Evolutionary conservation across 2,329 filamentous ascomycete species (phyloP).

Genomic region (Scytalidium sp.): DNA sequence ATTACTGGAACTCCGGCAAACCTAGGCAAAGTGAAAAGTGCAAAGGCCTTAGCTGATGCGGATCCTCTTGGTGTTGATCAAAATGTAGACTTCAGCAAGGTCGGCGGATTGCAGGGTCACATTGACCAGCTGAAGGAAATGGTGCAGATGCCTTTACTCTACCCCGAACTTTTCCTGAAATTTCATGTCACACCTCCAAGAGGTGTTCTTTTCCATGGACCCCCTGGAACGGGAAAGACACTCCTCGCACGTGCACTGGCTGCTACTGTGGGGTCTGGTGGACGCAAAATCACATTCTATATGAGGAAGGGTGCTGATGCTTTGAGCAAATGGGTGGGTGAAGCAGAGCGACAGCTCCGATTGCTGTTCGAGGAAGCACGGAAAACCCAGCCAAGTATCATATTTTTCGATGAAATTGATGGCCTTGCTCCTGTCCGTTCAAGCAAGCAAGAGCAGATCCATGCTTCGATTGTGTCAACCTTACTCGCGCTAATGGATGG

Average conservation of each 20-base stretch:
- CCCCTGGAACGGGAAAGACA: constrained; percentile 93
- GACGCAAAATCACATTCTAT: constrained; percentile 96
- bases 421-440: constrained; percentile 93
- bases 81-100: constrained; percentile 89
- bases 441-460: constrained; percentile 98
- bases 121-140: constrained; percentile 99
- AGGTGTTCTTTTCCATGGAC: constrained; percentile 94
- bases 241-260: constrained; percentile 90
- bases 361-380: constrained; percentile 93
- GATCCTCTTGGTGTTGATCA: constrained; percentile 92
- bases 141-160: constrained; percentile 90
- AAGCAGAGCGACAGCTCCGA: constrained; percentile 92
- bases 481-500: constrained; percentile 94
- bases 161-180: constrained; percentile 87
- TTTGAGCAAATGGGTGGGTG: constrained; percentile 97
- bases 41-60: constrained; percentile 86
- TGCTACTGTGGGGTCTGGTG: constrained; percentile 83
- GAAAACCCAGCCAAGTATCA: constrained; percentile 96
- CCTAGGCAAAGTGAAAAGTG: constrained; percentile 90
- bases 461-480: constrained; percentile 95
- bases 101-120: constrained; percentile 87
- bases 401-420: constrained; percentile 99
- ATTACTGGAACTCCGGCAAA: constrained; percentile 69
- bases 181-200: constrained; percentile 93
- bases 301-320: constrained; percentile 99